Evolutionary conservation across 257 asterid species (phyloP).

Genomic region (Solanum chaucha): DNA sequence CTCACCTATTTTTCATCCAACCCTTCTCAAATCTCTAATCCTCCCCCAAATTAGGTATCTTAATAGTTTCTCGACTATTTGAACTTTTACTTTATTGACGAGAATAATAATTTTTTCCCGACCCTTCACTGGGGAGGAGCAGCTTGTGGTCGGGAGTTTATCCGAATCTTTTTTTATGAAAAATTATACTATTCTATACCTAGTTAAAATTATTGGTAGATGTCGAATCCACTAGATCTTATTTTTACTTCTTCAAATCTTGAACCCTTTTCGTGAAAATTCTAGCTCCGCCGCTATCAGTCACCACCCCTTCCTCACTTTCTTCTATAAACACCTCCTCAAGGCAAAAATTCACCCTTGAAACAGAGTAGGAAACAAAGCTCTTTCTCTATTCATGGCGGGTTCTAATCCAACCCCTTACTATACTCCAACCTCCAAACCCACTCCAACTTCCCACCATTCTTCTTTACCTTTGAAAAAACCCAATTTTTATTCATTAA

Average conservation of each 20-base stretch:
- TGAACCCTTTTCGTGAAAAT: background rate
- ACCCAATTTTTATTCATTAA: background rate
- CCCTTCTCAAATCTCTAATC: background rate
- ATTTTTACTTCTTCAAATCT: background rate
- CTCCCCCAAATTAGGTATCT: background rate
- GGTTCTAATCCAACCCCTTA: background rate
- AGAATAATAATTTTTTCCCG: background rate
- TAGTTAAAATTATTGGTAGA: no score
- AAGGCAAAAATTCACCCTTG: background rate
- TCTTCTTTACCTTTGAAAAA: background rate
- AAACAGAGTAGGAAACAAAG: background rate
- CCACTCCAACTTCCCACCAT: background rate
- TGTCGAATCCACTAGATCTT: background rate
- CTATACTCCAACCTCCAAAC: conserved; percentile 7
- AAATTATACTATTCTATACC: no score
- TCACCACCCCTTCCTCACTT: background rate
- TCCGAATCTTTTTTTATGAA: background rate
- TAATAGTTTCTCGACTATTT: background rate
- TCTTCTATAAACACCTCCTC: background rate
- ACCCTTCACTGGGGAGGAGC: background rate
- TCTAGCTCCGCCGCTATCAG: background rate
- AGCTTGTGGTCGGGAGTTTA: background rate
- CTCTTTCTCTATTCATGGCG: background rate
- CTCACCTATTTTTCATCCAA: background rate
- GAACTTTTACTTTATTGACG: background rate